Evolutionary conservation across 345 rosid species (phyloP), one percentile per base, ranked within the genome.

Genomic region (Pistacia atlantica): DNA sequence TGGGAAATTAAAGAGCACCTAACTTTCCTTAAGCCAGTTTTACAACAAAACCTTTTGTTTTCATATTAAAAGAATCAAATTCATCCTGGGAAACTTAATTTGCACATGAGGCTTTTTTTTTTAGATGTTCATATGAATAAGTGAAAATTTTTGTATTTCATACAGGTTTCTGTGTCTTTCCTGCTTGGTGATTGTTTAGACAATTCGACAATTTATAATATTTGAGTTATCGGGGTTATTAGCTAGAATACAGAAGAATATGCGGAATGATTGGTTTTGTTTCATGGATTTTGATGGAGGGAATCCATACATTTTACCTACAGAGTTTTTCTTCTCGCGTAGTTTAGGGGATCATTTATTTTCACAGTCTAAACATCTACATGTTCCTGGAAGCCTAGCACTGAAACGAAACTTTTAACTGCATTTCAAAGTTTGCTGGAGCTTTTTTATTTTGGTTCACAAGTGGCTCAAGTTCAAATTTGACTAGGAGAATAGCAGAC

Each of bases 351-450:
- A 59, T 79, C 87, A 83, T 72, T 58, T 89, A 75, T 70, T 88
- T 69, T 82, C 91, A 1, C 87, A 63, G 73, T 78, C 90, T 35
- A 72, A 82, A 68, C 75, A 79, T 56, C 67, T 84, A 56, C 68
- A 84, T 79, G 78, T 78, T 31, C 87, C 91, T 0, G 90, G 91
- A 70, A 81, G 85, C 69, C 59, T 83, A 4, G 87, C 86, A 8
- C 73, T 89, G n/a, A 28, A 88, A 86, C 25, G 97, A 88, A 83
- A 89, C 93, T 65, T 83, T 90, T 77, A 84, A 73, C 62, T 77
- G 92, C 77, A 65, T 93, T 66, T 87, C 96, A 4, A 93, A 90
- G 79, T 81, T 89, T 79, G 84, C 95, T 0, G 88, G 88, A 77
- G 82, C 91, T 71, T 70, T 89, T 66, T 76, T 89, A 73, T 83